Percentiles rank a stretch among this genome's conserved stretches.
Conservation (phyloP, 73 alveolate species). For the Paramecium biaurelia region DNA sequence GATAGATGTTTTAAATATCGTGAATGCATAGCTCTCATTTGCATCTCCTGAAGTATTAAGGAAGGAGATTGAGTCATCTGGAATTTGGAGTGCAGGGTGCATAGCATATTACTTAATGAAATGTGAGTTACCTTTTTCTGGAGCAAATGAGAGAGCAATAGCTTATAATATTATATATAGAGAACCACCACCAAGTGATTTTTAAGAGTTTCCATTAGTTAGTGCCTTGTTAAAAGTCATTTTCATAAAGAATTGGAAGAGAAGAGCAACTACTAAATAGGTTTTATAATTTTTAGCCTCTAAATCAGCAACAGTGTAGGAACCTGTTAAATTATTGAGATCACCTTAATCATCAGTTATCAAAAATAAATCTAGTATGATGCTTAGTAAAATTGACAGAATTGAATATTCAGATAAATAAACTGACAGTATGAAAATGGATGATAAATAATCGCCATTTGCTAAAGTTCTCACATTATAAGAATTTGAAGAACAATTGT, state of each 20-base stretch:
- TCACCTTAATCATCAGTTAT: background rate
- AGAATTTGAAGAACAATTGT: background rate
- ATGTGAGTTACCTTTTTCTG: conserved; percentile 2
- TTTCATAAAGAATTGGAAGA: background rate
- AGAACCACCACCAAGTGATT: conserved; percentile 5
- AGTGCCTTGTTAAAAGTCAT: background rate
- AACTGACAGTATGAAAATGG: background rate
- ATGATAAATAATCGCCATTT: background rate
- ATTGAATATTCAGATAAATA: conserved; percentile 1
- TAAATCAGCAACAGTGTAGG: background rate
- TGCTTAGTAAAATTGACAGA: background rate
- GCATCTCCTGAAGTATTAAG: conserved; percentile 46
- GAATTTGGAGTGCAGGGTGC: conserved; percentile 24
- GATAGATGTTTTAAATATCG: background rate
- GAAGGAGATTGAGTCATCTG: background rate
- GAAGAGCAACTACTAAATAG: background rate
- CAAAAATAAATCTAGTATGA: background rate
- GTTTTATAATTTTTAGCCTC: background rate
- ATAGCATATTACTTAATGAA: background rate
- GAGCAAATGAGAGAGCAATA: background rate
- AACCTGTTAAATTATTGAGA: background rate
- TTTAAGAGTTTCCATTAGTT: background rate
- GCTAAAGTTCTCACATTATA: background rate
- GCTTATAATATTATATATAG: conserved; percentile 41
- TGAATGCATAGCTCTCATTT: background rate